Evolutionary conservation across 2,329 filamentous ascomycete genomes (phyloP), one percentile per base, ranked within the genome.

Genomic region (Neoscytalidium dimidiatum): DNA sequence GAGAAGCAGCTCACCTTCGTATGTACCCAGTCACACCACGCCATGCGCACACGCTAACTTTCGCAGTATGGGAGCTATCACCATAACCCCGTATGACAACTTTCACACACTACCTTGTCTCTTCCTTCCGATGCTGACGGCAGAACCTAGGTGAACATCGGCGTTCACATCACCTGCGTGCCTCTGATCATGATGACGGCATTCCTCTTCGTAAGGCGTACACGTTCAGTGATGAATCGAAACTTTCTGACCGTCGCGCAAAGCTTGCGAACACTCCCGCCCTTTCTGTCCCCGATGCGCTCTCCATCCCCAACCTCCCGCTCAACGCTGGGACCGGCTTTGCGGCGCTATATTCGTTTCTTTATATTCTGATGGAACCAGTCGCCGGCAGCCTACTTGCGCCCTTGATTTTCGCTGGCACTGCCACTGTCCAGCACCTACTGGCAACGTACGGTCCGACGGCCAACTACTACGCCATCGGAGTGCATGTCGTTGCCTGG

Each of bases 311-410:
- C 31, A 82, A 87, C 73, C 81, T 89, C 29, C 86, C 86, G 43
- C 79, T 84, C 29, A 89, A 89, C 67, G 75, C 84, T 66, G 87
- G 85, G 58, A 88, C 87, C 3, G 80, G 86, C 66, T 81, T 78
- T 61, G 83, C 83, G 46, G 71, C 87, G 9, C 70, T 89, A 29
- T 97, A 95, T 79, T 86, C 90, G 41, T 85, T 85, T 1, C 86
- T 97, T 64, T 99, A 98, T 75, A 84, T 98, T 53, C 86, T 99
- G 23, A 89, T 99, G 73, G 95, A 99, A 75, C 95, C 95, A 0
- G 92, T 98, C 0, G 95, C 95, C 11, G 95, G 95, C 58, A 88
- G 87, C 11, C 81, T 91, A 29, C 82, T 97, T 46, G 88, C 91
- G 5, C 86, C 91, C 3, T 82, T 97, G 33, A 88, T 97, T 66